phyloP scores from a whole-genome alignment of 306 rosid species.

The Casuarina glauca region DNA sequence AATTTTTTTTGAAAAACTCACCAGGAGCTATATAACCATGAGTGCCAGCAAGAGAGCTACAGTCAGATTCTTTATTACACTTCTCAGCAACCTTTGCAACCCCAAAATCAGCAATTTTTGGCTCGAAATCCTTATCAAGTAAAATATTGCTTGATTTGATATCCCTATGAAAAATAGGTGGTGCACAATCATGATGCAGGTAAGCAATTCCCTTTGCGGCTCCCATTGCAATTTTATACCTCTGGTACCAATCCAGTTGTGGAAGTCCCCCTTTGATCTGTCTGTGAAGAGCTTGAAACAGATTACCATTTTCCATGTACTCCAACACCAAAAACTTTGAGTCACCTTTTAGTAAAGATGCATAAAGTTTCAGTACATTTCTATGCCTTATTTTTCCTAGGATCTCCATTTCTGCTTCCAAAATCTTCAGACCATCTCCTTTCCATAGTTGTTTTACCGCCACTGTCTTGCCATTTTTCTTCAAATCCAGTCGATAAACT shows the following conservation, averaged over 20 bases:
- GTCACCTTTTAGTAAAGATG: slow-evolving; percentile 67
- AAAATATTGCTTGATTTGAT: slow-evolving; percentile 92
- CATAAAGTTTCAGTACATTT: slow-evolving; percentile 91
- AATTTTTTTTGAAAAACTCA: slow-evolving; percentile 40
- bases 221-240: slow-evolving; percentile 84
- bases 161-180: slow-evolving; percentile 82
- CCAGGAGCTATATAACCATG: slow-evolving; percentile 99
- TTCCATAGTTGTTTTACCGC: slow-evolving; percentile 83
- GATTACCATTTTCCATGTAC: slow-evolving; percentile 90
- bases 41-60: slow-evolving; percentile 81
- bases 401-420: slow-evolving; percentile 88
- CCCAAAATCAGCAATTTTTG: slow-evolving; percentile 96
- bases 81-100: slow-evolving; percentile 76
- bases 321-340: slow-evolving; percentile 79
- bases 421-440: slow-evolving; percentile 58
- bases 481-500: slow-evolving; percentile 75
- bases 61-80: slow-evolving; percentile 45
- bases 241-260: slow-evolving; percentile 69
- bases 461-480: slow-evolving; percentile 51
- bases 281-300: slow-evolving; percentile 70
- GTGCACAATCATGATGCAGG: slow-evolving; percentile 92
- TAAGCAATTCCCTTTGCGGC: slow-evolving; percentile 88
- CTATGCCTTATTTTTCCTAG: slow-evolving; percentile 81
- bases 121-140: slow-evolving; percentile 68
- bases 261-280: slow-evolving; percentile 52